Evolutionary conservation across 1,284 basidiomycete species (phyloP), one percentile per base, ranked within the genome.

Genomic region (Porogramme epimiltina): DNA sequence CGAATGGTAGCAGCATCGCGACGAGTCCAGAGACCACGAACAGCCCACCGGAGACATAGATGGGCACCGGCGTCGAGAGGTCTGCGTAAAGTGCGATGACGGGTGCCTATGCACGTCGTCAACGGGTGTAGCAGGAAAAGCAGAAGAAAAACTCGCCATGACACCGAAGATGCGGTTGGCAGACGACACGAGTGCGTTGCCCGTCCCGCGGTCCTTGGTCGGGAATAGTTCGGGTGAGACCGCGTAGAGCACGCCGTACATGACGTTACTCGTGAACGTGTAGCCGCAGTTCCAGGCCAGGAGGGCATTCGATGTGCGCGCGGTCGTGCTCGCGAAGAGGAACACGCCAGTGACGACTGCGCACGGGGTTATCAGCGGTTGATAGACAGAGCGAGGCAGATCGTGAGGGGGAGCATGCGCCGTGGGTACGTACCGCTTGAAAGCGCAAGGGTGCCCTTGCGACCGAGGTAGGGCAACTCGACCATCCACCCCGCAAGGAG

Each of bases 271-370:
- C 56, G 71, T 77, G 62, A 86, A 82, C 19, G 73, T 77, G 59
- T 84, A 86, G 19, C 80, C 86, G 60, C 85, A 89, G 63, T 89
- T 89, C 85, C 84, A 88, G 25, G 84, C 87, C 20, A 90, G 72
- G 31, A 89, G 74, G 25, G 81, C 77, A 54, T 80, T 73, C 1
- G 84, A 84, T 46, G 77, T 82, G 45, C 79, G 74, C 23, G 86
- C 78, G 4, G 84, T 87, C 31, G 88, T 90, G 33, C 78, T 82
- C 34, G 79, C 79, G 66, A 88, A 85, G 19, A 90, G 72, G 70
- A 89, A 89, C 24, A 78, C 73, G 11, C 87, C 86, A 2, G 87
- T 89, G 52, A 87, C 73, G 56, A 72, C 79, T 1, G 83, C n/a
- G n/a, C n/a, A n/a, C n/a, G n/a, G n/a, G n/a, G n/a, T n/a, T n/a